Conservation (phyloP, 2,329 filamentous ascomycete species). For the Diaporthe sp. region DNA sequence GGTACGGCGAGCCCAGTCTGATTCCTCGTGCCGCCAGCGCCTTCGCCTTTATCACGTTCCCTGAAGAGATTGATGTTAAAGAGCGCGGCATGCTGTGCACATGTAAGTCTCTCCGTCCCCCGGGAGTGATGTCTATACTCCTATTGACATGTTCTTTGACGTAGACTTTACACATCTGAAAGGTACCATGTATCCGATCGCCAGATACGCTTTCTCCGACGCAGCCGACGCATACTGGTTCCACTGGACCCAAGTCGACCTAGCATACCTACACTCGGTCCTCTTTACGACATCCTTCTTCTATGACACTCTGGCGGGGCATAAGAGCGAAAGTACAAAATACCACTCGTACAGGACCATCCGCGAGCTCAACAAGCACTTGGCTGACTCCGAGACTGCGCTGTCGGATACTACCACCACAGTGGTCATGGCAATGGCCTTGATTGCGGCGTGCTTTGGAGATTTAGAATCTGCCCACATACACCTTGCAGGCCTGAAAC, state of each 20-base stretch:
- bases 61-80: neutral
- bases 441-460: neutral
- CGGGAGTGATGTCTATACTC: neutral
- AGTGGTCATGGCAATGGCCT: neutral
- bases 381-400: neutral
- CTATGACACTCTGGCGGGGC: neutral
- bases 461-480: neutral
- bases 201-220: neutral
- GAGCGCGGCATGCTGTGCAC: neutral
- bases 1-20: neutral
- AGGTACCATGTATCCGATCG: neutral
- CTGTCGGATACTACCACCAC: neutral
- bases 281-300: neutral
- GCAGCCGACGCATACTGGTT: neutral
- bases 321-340: neutral
- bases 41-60: neutral
- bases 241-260: neutral
- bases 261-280: neutral
- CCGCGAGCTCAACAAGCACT: neutral
- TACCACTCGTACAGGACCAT: neutral
- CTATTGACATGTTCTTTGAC: neutral
- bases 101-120: neutral
- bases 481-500: neutral
- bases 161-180: slow-evolving; percentile 3
- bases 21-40: neutral